These are phyloP conservation scores for Elasticomyces elasticus DNA, from an alignment of 495 filamentous ascomycete genomes.

Conservation along the genomic window DNA sequence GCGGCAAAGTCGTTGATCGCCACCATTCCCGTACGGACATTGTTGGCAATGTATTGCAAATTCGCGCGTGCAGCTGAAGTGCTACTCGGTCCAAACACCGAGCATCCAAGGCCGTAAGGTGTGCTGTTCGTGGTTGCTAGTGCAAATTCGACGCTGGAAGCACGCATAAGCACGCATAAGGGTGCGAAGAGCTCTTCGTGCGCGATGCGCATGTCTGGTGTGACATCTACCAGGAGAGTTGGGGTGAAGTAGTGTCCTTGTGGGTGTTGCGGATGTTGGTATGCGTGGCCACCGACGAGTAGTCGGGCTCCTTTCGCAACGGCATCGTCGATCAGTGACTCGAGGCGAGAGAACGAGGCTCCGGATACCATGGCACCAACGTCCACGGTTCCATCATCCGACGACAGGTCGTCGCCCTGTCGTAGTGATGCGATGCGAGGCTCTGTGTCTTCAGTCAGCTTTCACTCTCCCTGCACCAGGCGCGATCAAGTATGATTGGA, in stretches of 20 bases:
- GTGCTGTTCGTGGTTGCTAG: constrained; percentile 31
- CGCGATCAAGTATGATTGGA: no score
- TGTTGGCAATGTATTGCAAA: constrained; percentile 50
- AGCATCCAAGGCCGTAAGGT: constrained; percentile 30
- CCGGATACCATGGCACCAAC: constrained; percentile 85
- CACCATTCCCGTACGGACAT: constrained; percentile 78
- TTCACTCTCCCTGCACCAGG: no score
- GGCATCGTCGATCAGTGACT: constrained; percentile 60
- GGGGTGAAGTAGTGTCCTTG: constrained; percentile 85
- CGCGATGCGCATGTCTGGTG: constrained; percentile 55
- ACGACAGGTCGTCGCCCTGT: constrained; percentile 51
- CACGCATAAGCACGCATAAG: constrained; percentile 72
- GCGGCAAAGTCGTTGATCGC: constrained; percentile 88
- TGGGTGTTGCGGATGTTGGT: constrained; percentile 57
- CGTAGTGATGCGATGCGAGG: constrained; percentile 63
- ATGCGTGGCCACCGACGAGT: constrained; percentile 68
- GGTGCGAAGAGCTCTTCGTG: constrained; percentile 89
- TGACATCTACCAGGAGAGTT: constrained; percentile 78
- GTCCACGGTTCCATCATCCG: constrained; percentile 49
- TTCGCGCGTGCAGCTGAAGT: constrained; percentile 35
- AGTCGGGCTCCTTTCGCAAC: constrained; percentile 66
- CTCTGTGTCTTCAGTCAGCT: no score
- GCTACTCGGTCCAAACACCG: constrained; percentile 56
- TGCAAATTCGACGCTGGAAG: constrained; percentile 39
- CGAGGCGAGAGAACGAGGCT: constrained; percentile 49